These are phyloP conservation scores for Pleurotus tuoliensis DNA, from an alignment of 768 basidiomycete species.

Conservation along the genomic window DNA sequence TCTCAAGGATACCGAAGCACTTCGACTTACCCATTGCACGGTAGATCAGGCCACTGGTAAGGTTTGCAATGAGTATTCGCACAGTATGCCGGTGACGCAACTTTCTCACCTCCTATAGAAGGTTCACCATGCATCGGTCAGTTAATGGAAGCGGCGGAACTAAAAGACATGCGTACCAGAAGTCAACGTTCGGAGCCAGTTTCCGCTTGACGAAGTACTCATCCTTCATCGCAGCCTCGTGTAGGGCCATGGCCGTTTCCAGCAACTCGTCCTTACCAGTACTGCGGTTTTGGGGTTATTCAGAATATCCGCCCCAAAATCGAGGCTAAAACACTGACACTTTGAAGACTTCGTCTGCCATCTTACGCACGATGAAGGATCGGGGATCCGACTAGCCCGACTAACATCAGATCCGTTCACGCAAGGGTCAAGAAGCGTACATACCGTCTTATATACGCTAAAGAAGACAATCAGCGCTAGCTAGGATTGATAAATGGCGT, in stretches of 20 bases:
- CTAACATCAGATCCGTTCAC: slow-evolving; percentile 7
- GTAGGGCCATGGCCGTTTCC: slow-evolving; percentile 85
- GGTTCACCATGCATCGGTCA: too few relatives aligned
- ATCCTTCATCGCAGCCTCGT: slow-evolving; percentile 86
- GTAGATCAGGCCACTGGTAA: slow-evolving; percentile 76
- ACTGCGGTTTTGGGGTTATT: slow-evolving; percentile 30
- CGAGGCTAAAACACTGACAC: slow-evolving; percentile 45
- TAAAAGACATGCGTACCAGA: slow-evolving; percentile 52
- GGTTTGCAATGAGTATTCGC: slow-evolving; percentile 9
- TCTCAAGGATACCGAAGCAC: not conserved
- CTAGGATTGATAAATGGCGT: not conserved
- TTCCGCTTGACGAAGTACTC: slow-evolving; percentile 82
- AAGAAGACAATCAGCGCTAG: not conserved
- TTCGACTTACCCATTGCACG: slow-evolving; percentile 73
- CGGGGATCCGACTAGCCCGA: slow-evolving; percentile 75
- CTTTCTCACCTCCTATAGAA: slow-evolving; percentile 49
- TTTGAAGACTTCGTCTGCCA: slow-evolving; percentile 88
- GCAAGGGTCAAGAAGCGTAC: slow-evolving; percentile 15
- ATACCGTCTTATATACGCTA: slow-evolving; percentile 71
- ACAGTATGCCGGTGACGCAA: not conserved
- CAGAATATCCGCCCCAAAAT: not conserved
- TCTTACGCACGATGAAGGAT: slow-evolving; percentile 86
- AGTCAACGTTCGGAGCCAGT: slow-evolving; percentile 89
- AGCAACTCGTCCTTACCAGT: slow-evolving; percentile 83
- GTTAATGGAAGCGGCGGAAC: too few relatives aligned